Base-by-base conservation (phyloP, 2,329 filamentous ascomycete species). In the Pseudogymnoascus sp. region DNA sequence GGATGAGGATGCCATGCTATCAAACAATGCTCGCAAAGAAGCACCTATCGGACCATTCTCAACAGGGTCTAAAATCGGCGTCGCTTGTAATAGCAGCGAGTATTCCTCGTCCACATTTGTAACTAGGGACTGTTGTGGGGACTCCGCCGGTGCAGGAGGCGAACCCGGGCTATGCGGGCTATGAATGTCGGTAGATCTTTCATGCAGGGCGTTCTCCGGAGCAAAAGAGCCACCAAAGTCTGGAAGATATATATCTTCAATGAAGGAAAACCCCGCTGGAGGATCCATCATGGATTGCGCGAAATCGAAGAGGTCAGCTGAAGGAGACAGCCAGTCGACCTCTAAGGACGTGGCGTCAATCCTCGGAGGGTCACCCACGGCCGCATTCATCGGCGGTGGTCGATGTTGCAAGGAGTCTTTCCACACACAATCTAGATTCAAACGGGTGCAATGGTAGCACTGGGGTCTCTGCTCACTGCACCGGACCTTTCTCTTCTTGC, bases 101-200 rank as follows among this genome's bases (percentile, higher is more conserved):
- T 55, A 55, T 55, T 55, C 48, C 48, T 55, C 48, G 48, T 55
- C 48, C 35, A 55, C 48, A 33, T 55, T 33, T n/a, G 48, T 55
- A 21, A 33, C 48, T 55, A 55, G 48, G 29, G 48, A 33, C 29
- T 55, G 48, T 13, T n/a, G 29, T 55, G 29, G 48, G 48, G 48
- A 33, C 48, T 33, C 29, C 35, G 48, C 29, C 48, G 29, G 8
- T 33, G 5, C 48, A 33, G n/a, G 48, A 35, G 48, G 48, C n/a
- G 48, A 35, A 35, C 29, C 48, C 48, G 15, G 29, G 29, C 29
- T 15, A 33, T 33, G 21, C 21, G 21, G 21, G 21, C 44, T 51
- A 51, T n/a, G 21, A 21, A 21, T 4, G n/a, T 51, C 48, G 48
- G 48, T 21, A 55, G 48, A 55, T 55, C 29, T n/a, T 29, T 21